Conservation (phyloP, 2,329 filamentous ascomycete genomes). For the Cordyceps sp. region DNA sequence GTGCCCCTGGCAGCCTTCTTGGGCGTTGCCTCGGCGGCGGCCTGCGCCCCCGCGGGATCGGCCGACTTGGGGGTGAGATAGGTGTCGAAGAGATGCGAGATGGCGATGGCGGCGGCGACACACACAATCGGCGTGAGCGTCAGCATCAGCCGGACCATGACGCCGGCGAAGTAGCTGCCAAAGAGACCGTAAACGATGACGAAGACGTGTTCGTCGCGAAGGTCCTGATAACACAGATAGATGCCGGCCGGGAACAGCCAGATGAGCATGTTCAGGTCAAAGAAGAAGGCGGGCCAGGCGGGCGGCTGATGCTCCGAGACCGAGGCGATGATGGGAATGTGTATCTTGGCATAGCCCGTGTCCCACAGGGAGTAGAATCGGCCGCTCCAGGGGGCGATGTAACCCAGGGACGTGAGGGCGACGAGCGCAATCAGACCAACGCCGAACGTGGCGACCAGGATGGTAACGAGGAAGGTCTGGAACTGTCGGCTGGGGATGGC, state of each 20-base stretch:
- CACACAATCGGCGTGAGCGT: constrained; percentile 94
- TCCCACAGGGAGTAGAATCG: constrained; percentile 99
- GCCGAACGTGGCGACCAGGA: constrained; percentile 59
- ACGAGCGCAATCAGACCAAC: constrained; percentile 62
- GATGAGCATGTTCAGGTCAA: constrained; percentile 94
- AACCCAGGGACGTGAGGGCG: constrained; percentile 72
- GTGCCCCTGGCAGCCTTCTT: constrained; percentile 35
- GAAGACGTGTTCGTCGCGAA: constrained; percentile 94
- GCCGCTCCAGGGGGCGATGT: constrained; percentile 93
- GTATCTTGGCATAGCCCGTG: constrained; percentile 95
- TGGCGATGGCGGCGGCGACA: constrained; percentile 75
- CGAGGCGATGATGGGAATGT: constrained; percentile 99
- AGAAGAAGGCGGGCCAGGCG: constrained; percentile 98
- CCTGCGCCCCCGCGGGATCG: constrained; percentile 26
- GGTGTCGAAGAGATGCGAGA: constrained; percentile 76
- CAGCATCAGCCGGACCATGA: constrained; percentile 98
- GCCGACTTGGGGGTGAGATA: constrained; percentile 59
- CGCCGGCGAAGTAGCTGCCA: constrained; percentile 93
- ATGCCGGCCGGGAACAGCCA: constrained; percentile 98
- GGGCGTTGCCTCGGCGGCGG: constrained; percentile 30
- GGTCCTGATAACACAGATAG: constrained; percentile 90
- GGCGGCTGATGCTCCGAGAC: constrained; percentile 98
- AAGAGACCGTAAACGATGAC: constrained; percentile 94
- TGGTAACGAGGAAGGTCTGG: constrained; percentile 67
- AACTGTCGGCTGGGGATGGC: constrained; percentile 87